Base-by-base conservation (phyloP, 2,329 filamentous ascomycete species). In the Aspergillus pseudoterreus region DNA sequence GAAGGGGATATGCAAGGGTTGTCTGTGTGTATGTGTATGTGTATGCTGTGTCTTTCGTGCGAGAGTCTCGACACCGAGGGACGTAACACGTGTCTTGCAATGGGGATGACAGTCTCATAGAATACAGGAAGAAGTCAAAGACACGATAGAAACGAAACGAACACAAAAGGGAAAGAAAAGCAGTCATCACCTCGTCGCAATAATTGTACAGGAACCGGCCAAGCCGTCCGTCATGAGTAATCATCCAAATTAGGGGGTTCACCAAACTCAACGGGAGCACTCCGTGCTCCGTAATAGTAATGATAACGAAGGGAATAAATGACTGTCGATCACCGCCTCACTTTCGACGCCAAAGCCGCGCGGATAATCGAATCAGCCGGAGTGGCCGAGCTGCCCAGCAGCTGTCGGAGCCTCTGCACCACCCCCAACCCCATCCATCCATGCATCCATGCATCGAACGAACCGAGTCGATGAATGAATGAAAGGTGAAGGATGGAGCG, bases 311-410 rank as follows among this genome's bases (percentile, higher is more conserved):
- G 14, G 21, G 44, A 41, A 12, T 45, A 19, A 19, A 39, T 14
- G 15, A 27, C 21, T 51, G 59, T 54, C 59, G 59, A 62, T 62
- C 58, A 14, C 51, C 60, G 60, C 60, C 60, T 62, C 60, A 62
- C 60, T 61, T 62, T 54, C 47, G 51, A 42, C 39, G 17, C 19
- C 17, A 15, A 60, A 62, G 54, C 57, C 57, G 57, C 58, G 59
- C 57, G 58, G 59, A 61, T 59, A 57, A 53, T 52, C 52, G 46
- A 43, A 45, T 46, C 43, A 49, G 44, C 48, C 43, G 15, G 19
- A 10, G 4, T 10, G 22, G 22, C 22, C 22, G 19, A 47, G 45
- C 56, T 56, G 56, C 45, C 45, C 50, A 47, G 58, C 57, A 60
- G 57, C 47, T 43, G 22, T 27, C 32, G 43, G n/a, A 35, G 30